phyloP scores from a whole-genome alignment of 306 rosid species.

The Lathyrus oleraceus region DNA sequence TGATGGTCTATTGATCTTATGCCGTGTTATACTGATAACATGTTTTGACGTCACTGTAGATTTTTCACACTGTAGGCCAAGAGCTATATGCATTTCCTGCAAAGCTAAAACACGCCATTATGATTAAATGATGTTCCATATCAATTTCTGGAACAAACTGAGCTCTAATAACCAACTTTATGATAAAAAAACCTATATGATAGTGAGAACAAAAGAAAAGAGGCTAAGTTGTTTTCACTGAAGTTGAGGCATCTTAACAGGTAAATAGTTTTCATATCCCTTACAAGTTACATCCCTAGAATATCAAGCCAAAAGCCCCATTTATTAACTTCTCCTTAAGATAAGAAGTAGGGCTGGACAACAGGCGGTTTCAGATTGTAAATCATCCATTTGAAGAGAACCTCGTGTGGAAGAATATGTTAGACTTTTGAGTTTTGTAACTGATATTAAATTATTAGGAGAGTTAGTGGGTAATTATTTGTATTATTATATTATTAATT shows the following conservation, averaged over 20 bases:
- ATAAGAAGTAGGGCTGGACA: too few species aligned
- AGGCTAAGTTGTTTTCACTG: not conserved
- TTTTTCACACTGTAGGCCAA: not conserved
- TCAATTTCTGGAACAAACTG: conserved; percentile 8
- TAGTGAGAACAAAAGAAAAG: not conserved
- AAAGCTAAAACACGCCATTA: not conserved
- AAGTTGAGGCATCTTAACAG: not conserved
- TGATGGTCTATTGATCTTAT: not conserved
- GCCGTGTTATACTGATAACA: not conserved
- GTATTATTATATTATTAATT: too few species aligned
- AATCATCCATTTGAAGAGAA: too few species aligned
- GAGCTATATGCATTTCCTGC: not conserved
- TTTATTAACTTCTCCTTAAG: too few species aligned
- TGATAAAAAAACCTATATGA: not conserved
- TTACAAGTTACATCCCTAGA: too few species aligned
- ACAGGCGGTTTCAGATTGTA: too few species aligned
- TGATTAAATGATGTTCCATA: not conserved
- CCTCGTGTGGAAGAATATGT: too few species aligned
- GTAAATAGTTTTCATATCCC: conserved; percentile 7
- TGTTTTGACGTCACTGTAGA: not conserved
- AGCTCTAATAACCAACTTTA: conserved; percentile 15
- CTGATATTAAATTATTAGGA: too few species aligned
- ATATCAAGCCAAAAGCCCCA: too few species aligned
- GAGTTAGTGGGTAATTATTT: too few species aligned
- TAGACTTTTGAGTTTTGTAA: too few species aligned